Evolutionary conservation across 805 yeast species (phyloP), one percentile per base, ranked within the genome.

Genomic region (Phaffomyces thermotolerans): DNA sequence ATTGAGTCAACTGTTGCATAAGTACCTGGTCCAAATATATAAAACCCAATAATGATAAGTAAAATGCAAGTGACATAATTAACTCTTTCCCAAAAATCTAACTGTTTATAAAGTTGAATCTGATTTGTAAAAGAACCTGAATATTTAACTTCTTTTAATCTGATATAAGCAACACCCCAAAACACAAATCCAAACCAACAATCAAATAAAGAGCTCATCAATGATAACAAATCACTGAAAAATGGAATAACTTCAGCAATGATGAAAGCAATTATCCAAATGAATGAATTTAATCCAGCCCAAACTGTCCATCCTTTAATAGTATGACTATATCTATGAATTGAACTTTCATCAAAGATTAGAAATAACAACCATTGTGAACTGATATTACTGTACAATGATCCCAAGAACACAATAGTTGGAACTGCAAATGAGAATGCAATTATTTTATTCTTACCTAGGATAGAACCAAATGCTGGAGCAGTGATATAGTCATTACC

Each of bases 171-270:
- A 27, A 75, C 70, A 14, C 80, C 75, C 83, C 83, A 78, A 51
- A 77, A 78, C 7, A 77, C 75, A 51, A 76, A 78, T 0, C 83
- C 83, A 50, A 78, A 78, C 79, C 81, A 78, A 56, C 82, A 76
- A 57, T 78, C 83, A 52, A 78, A 78, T 41, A 78, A 62, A 3
- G 84, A 76, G 13, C 77, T 72, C 81, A 78, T 76, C 52, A 78
- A 61, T 4, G 80, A 69, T 30, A 78, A 63, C 47, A 78, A 59
- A 51, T 77, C 82, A 24, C 76, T 68, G 59, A 78, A 78, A 57
- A 78, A 77, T n/a, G 84, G 84, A 52, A 78, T 76, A 27, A 75
- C 82, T 55, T 78, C 81, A 2, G 81, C 82, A 52, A 78, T 65
- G n/a, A 77, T 59, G 48, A 76, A 78, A 0, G 81, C 81, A 6